Percentiles rank a stretch among this genome's conserved stretches.
Evolutionary conservation across 2,329 filamentous ascomycete genomes (phyloP).

Genomic region (Fusarium redolens): DNA sequence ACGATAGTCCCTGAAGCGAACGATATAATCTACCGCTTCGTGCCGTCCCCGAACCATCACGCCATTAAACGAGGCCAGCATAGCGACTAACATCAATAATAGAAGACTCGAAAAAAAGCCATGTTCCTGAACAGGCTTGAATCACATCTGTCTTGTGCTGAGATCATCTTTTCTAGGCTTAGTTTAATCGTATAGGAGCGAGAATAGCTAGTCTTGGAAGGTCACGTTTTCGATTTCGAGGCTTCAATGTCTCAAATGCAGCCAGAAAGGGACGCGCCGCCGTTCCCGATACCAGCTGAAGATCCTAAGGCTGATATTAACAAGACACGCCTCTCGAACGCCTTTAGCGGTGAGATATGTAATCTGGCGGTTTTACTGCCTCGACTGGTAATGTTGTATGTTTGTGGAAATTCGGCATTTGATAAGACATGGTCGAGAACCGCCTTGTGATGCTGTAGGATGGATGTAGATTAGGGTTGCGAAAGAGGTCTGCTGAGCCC

Average conservation of each 20-base stretch:
- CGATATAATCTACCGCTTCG: background rate
- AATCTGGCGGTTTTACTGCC: background rate
- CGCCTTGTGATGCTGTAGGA: background rate
- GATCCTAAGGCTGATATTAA: background rate
- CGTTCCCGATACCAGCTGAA: conserved; percentile 28
- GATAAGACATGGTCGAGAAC: conserved; percentile 20
- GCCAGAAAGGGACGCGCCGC: conserved; percentile 21
- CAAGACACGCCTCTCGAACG: background rate
- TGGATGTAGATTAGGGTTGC: background rate
- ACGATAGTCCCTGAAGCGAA: conserved; percentile 29
- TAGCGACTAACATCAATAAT: conserved; percentile 1
- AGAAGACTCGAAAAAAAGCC: background rate
- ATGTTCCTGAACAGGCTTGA: conserved; percentile 24
- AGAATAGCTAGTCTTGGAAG: background rate
- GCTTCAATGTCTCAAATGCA: conserved; percentile 23
- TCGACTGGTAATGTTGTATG: background rate
- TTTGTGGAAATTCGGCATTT: conserved; percentile 12
- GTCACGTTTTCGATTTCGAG: conserved; percentile 15
- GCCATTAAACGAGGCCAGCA: background rate
- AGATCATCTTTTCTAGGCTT: background rate
- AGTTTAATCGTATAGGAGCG: background rate
- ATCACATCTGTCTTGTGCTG: background rate
- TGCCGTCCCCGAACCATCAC: conserved; percentile 3
- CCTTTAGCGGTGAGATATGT: background rate
- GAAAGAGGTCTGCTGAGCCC: conserved; percentile 9